Evolutionary conservation across 106 monocot species (phyloP).

Genomic region (Alisma plantagoaquatica): DNA sequence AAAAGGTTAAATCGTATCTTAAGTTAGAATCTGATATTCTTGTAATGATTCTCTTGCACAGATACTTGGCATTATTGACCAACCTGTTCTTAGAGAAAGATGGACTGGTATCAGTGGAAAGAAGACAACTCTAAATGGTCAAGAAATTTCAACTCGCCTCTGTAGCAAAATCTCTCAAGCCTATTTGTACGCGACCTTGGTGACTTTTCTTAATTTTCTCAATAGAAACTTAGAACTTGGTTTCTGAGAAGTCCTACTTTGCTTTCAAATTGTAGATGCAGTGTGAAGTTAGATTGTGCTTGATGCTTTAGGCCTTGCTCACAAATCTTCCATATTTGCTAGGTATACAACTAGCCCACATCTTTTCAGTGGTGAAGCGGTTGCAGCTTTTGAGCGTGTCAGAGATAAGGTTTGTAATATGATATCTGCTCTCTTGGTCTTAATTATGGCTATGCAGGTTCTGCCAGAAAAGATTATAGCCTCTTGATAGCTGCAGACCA

Average conservation of each 20-base stretch:
- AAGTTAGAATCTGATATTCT: too few species aligned
- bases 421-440: too few species aligned
- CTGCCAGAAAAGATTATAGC: too few species aligned
- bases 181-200: conserved; percentile 53
- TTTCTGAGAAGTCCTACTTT: background rate
- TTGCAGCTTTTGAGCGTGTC: conserved; percentile 68
- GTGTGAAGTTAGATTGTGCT: background rate
- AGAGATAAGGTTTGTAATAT: conserved; percentile 85
- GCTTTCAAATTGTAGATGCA: background rate
- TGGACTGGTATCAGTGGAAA: conserved; percentile 80
- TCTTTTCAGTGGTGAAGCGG: conserved; percentile 74
- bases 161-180: conserved; percentile 72
- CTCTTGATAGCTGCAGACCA: too few species aligned
- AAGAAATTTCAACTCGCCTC: conserved; percentile 61
- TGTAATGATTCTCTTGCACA: too few species aligned
- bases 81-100: conserved; percentile 89
- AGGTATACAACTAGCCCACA: conserved; percentile 99
- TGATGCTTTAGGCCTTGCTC: background rate
- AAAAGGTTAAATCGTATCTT: too few species aligned
- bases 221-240: background rate
- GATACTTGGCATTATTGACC: conserved; percentile 94
- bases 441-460: too few species aligned
- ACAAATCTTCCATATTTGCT: background rate
- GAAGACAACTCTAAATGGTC: conserved; percentile 76
- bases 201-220: background rate